Percentiles rank a stretch among this genome's conserved stretches.
phyloP scores from a whole-genome alignment of 345 rosid species.

The Physaria fendleri region DNA sequence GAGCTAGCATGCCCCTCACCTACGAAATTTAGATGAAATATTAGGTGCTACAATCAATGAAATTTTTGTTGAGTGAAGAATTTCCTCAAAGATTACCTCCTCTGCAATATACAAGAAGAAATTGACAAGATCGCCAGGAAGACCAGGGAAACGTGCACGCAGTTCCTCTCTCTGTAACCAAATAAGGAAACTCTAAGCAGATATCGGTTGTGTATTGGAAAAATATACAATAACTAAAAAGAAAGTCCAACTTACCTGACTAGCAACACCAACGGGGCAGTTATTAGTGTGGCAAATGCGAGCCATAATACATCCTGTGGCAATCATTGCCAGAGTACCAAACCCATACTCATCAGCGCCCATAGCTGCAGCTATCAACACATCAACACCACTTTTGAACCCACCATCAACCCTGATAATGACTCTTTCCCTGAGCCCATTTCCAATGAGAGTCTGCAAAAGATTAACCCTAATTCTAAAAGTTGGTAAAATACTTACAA shows the following conservation, averaged over 20 bases:
- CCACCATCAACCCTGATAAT: constrained; percentile 96
- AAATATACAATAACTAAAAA: constrained; percentile 11
- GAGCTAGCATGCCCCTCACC: constrained; percentile 95
- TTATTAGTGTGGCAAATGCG: constrained; percentile 99
- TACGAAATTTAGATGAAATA: constrained; percentile 23
- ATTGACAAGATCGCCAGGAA: constrained; percentile 98
- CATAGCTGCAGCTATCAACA: constrained; percentile 91
- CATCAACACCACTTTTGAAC: constrained; percentile 92
- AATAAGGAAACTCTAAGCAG: constrained; percentile 1
- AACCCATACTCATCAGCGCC: constrained; percentile 99
- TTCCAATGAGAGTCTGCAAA: constrained; percentile 76
- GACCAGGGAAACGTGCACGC: constrained; percentile 98
- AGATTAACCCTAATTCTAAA: constrained; percentile 8
- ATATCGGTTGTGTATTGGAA: background rate
- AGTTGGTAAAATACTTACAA: background rate
- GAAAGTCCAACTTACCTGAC: constrained; percentile 57
- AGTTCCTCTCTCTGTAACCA: constrained; percentile 82
- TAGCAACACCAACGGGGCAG: constrained; percentile 99
- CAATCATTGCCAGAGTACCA: constrained; percentile 99
- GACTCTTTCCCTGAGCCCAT: constrained; percentile 99
- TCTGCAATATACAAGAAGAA: constrained; percentile 93
- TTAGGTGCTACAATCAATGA: background rate
- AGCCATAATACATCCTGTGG: constrained; percentile 99
- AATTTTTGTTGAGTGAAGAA: background rate
- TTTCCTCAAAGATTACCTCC: constrained; percentile 50